Percentiles rank a stretch among this genome's conserved stretches.
phyloP scores from a whole-genome alignment of 768 basidiomycete species.

The Tephrocybe sp. region DNA sequence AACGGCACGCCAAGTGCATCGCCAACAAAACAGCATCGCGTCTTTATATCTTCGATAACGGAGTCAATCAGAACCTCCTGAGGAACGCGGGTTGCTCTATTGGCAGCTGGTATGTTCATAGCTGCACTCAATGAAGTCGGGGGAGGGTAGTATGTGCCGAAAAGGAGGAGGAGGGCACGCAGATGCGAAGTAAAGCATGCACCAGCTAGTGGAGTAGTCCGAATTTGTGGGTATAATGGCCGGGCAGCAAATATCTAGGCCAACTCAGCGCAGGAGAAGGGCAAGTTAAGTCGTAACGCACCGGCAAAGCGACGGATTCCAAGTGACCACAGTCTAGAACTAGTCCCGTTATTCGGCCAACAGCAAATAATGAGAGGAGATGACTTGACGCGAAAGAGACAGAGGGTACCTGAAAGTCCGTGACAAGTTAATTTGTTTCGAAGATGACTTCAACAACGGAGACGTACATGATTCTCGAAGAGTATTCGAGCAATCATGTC shows the following conservation, averaged over 20 bases:
- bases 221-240: conserved; percentile 80
- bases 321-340: conserved; percentile 93
- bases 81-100: conserved; percentile 68
- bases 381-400: conserved; percentile 92
- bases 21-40: conserved; percentile 87
- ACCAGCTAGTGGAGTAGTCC: conserved; percentile 89
- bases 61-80: conserved; percentile 76
- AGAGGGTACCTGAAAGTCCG: conserved; percentile 72
- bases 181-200: conserved; percentile 76
- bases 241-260: conserved; percentile 84
- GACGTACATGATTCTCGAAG: conserved; percentile 84
- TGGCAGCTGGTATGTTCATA: conserved; percentile 60
- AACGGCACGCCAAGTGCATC: conserved; percentile 44
- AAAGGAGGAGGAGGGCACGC: conserved; percentile 76
- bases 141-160: conserved; percentile 84
- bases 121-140: conserved; percentile 68
- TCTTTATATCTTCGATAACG: conserved; percentile 89
- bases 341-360: conserved; percentile 89
- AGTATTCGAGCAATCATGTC: conserved; percentile 82
- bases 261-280: not conserved
- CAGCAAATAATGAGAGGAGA: conserved; percentile 79
- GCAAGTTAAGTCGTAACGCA: conserved; percentile 36
- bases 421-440: not conserved
- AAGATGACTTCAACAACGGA: not conserved
- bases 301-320: conserved; percentile 87